Evolutionary conservation across 2,329 filamentous ascomycete species (phyloP).

Genomic region (Chrysoporthe cubensis): DNA sequence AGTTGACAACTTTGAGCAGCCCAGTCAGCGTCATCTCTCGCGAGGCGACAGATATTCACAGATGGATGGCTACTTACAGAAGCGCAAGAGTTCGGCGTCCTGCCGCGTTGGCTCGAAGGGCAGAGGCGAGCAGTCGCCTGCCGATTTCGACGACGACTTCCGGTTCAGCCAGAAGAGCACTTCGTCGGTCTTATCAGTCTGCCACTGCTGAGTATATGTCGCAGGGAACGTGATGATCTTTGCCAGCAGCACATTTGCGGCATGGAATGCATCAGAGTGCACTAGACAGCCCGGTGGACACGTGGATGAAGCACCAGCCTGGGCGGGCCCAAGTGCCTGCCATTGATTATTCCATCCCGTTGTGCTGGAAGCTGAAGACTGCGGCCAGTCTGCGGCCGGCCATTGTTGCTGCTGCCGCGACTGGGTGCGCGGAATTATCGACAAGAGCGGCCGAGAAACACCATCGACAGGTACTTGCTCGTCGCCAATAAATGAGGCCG

Average conservation of each 20-base stretch:
- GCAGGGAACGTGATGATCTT: slow-evolving; percentile 31
- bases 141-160: slow-evolving; percentile 25
- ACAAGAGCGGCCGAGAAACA: slow-evolving; percentile 29
- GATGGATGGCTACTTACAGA: slow-evolving; percentile 44
- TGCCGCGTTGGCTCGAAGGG: slow-evolving; percentile 47
- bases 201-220: slow-evolving; percentile 27
- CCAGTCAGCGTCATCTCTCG: neutral
- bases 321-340: slow-evolving; percentile 1
- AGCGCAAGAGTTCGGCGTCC: slow-evolving; percentile 52
- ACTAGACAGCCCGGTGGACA: slow-evolving; percentile 34
- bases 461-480: slow-evolving; percentile 27
- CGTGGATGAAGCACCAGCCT: neutral
- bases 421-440: neutral
- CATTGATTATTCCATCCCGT: slow-evolving; percentile 3
- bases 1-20: slow-evolving; percentile 45
- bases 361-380: neutral
- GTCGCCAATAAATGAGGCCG: slow-evolving; percentile 21
- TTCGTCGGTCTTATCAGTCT: slow-evolving; percentile 26
- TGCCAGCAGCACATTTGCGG: slow-evolving; percentile 36
- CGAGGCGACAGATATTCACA: neutral
- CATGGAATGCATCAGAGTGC: slow-evolving; percentile 37
- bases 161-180: slow-evolving; percentile 36
- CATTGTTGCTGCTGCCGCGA: slow-evolving; percentile 8
- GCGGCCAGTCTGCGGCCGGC: neutral
- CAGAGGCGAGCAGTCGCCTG: slow-evolving; percentile 41